Conservation (phyloP, 192 early-diverging fungal genomes). For the Mortierella hygrophila region DNA sequence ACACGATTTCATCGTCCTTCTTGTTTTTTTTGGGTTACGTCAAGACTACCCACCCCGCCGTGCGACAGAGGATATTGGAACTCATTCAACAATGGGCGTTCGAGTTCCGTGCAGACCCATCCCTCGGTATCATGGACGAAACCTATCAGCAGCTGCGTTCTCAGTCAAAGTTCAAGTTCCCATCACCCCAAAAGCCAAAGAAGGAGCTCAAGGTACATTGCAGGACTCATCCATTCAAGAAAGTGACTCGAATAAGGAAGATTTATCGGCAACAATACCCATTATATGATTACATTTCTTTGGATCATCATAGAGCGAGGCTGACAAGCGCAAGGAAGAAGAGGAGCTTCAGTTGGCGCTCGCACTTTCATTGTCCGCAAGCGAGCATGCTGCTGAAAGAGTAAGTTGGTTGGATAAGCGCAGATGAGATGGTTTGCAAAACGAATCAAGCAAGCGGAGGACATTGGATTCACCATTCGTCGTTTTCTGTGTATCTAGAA, state of each 20-base stretch:
- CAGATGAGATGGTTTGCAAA: background rate
- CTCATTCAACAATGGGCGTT: constrained; percentile 93
- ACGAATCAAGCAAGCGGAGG: no score
- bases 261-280: background rate
- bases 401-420: constrained; percentile 14
- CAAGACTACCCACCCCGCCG: constrained; percentile 80
- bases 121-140: constrained; percentile 85
- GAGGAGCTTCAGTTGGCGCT: constrained; percentile 95
- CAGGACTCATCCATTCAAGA: background rate
- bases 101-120: constrained; percentile 83
- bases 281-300: background rate
- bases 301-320: constrained; percentile 61
- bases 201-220: constrained; percentile 67
- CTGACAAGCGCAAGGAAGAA: constrained; percentile 93
- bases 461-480: background rate
- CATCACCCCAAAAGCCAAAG: constrained; percentile 85
- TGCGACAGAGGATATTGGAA: constrained; percentile 85
- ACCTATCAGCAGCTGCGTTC: constrained; percentile 71
- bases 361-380: constrained; percentile 87
- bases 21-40: background rate
- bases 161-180: constrained; percentile 73
- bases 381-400: constrained; percentile 52
- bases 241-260: background rate
- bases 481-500: constrained; percentile 13
- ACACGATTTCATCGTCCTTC: background rate